These are phyloP conservation scores for Pyrenophora teres DNA, from an alignment of 2,329 filamentous ascomycete species.

Conservation along the genomic window DNA sequence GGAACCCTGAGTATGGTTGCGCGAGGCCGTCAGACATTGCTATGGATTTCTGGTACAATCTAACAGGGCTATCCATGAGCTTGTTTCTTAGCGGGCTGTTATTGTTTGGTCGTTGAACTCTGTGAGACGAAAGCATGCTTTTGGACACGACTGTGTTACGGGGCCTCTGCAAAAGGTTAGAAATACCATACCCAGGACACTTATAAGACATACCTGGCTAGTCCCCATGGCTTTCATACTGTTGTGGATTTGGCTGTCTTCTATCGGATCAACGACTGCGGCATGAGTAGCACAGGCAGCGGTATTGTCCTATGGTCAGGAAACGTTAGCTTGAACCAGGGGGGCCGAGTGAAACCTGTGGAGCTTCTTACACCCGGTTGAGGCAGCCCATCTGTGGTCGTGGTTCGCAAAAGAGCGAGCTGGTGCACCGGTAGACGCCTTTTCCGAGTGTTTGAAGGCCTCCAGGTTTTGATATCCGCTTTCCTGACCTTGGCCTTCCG, in stretches of 20 bases:
- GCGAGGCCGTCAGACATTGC: not conserved
- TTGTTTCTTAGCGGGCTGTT: not conserved
- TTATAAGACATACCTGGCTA: not conserved
- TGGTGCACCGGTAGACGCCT: constrained; percentile 30
- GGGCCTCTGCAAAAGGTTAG: constrained; percentile 1
- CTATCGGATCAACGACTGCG: constrained; percentile 30
- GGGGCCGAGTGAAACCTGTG: not conserved
- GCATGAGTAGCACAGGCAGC: constrained; percentile 9
- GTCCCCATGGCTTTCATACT: not conserved
- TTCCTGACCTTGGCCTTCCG: not conserved
- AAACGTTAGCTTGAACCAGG: constrained; percentile 13
- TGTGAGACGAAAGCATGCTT: not conserved
- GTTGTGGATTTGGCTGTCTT: constrained; percentile 25
- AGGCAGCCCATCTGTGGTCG: constrained; percentile 35
- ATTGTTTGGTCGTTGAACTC: not conserved
- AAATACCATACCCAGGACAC: not conserved
- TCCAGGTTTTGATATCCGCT: not conserved
- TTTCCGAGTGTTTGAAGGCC: constrained; percentile 19
- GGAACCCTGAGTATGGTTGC: not conserved
- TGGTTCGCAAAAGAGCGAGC: constrained; percentile 35
- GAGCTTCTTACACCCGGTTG: constrained; percentile 30
- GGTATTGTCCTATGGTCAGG: constrained; percentile 19
- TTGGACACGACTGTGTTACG: not conserved
- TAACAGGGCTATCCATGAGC: not conserved
- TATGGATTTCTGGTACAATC: not conserved